phyloP scores from a whole-genome alignment of 768 basidiomycete genomes.

The Infundibulicybe gibba region DNA sequence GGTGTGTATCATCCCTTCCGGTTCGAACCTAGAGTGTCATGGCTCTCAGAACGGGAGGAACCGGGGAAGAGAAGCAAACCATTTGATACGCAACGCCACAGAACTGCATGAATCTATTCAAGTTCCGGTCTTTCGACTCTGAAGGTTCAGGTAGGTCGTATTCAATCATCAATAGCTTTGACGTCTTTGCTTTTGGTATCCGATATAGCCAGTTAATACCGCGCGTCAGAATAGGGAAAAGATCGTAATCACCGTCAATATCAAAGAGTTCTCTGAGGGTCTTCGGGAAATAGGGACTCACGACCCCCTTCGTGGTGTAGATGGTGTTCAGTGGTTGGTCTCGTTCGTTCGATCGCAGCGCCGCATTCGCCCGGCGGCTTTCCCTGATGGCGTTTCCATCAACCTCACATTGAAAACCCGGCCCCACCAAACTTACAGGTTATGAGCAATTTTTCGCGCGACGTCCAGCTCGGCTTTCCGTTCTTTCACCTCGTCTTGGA shows the following conservation, averaged over 20 bases:
- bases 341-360: constrained; percentile 36
- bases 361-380: constrained; percentile 50
- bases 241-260: constrained; percentile 24
- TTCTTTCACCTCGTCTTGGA: constrained; percentile 45
- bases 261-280: constrained; percentile 47
- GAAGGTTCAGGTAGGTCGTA: constrained; percentile 34
- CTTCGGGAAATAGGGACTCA: constrained; percentile 48
- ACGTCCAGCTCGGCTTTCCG: constrained; percentile 41
- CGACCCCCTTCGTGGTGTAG: constrained; percentile 40
- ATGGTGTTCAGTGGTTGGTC: constrained; percentile 43
- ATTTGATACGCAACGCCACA: constrained; percentile 55
- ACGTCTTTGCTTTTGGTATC: constrained; percentile 21
- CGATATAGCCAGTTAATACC: too few relatives aligned
- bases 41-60: too few relatives aligned
- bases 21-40: too few relatives aligned
- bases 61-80: constrained; percentile 24
- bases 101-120: constrained; percentile 55
- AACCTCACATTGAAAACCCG: neutral
- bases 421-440: constrained; percentile 43
- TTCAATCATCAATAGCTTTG: constrained; percentile 30
- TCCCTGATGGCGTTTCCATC: constrained; percentile 33
- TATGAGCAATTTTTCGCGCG: constrained; percentile 46
- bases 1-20: too few relatives aligned
- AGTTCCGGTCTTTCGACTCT: constrained; percentile 40
- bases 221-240: neutral